Evolutionary conservation across 2,329 filamentous ascomycete species (phyloP), one percentile per base, ranked within the genome.

Genomic region (Didymella pinodella): DNA sequence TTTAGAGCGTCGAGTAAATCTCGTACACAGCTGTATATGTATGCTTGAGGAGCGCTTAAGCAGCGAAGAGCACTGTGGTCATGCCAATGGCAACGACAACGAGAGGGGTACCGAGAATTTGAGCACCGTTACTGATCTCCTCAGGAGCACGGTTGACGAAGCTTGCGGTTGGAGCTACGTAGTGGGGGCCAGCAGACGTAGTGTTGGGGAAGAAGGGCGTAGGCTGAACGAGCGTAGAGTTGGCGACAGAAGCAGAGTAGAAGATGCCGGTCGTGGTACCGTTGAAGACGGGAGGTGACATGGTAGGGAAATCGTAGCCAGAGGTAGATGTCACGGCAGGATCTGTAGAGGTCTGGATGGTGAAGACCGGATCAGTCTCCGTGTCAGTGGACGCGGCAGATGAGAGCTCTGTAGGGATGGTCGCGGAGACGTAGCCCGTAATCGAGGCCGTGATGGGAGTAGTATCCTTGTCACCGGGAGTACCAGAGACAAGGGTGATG

Each of bases 191-290:
- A 28, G 48, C 31, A 4, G 55, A 53, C 4, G 60, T 63, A 3
- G 45, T 54, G 52, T 65, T 65, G 10, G 54, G 45, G 14, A 59
- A 59, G 49, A 62, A 57, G 3, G 57, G 51, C 26, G 38, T 57
- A n/a, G 40, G 50, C 18, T 38, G 44, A 28, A 48, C 56, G 47
- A 40, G 12, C 12, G 46, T 47, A 2, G 57, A 60, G 50, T 54
- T 63, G 38, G 41, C 25, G 4, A 50, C n/a, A 12, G 59, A 28
- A n/a, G 29, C 32, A 18, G 61, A 45, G 49, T 49, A 61, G 54
- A 46, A 54, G 11, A 61, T 41, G 12, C 58, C 58, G 18, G 38
- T 51, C 3, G 45, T 54, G 3, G 58, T 57, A 12, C 58, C 46
- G 31, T 61, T 57, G 14, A 51, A 7, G 3, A 59, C 48, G n/a